Evolutionary conservation across 371 early-diverging fungal species (phyloP).

Genomic region (Syncephalis plumigaleata): DNA sequence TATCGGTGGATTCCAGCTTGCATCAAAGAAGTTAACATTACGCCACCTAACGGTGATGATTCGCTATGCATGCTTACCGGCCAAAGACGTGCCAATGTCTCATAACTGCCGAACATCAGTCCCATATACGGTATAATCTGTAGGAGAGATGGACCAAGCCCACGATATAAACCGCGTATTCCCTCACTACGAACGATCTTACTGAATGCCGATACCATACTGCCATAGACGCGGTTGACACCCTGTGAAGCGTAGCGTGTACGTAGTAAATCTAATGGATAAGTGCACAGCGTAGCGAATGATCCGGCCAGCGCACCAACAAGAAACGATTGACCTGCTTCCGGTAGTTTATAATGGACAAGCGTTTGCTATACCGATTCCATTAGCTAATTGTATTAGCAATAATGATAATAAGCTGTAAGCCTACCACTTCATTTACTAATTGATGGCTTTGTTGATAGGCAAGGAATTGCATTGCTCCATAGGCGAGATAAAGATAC

Average conservation of each 20-base stretch:
- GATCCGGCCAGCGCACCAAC: constrained; percentile 59
- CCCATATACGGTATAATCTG: constrained; percentile 94
- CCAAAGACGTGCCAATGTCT: constrained; percentile 26
- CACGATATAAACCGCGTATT: constrained; percentile 68
- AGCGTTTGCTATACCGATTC: constrained; percentile 6
- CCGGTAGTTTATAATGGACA: constrained; percentile 9
- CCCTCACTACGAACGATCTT: constrained; percentile 57
- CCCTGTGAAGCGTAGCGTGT: constrained; percentile 84
- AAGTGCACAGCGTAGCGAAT: constrained; percentile 63
- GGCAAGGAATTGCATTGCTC: constrained; percentile 69
- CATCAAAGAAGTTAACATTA: too few species aligned
- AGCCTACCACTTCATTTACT: constrained; percentile 8
- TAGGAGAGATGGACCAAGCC: constrained; percentile 58
- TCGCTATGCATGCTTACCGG: too few species aligned
- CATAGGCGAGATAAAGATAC: constrained; percentile 77
- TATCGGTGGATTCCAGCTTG: too few species aligned
- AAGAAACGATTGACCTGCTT: constrained; percentile 30
- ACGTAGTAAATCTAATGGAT: constrained; percentile 85
- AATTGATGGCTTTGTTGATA: constrained; percentile 32
- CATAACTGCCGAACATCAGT: constrained; percentile 56
- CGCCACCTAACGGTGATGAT: too few species aligned
- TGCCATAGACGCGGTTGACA: constrained; percentile 4
- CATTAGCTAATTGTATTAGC: too few species aligned
- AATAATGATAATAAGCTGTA: neutral
- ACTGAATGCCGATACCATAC: constrained; percentile 42